phyloP scores from a whole-genome alignment of 2,329 filamentous ascomycete species.

The Beauveria varroae region DNA sequence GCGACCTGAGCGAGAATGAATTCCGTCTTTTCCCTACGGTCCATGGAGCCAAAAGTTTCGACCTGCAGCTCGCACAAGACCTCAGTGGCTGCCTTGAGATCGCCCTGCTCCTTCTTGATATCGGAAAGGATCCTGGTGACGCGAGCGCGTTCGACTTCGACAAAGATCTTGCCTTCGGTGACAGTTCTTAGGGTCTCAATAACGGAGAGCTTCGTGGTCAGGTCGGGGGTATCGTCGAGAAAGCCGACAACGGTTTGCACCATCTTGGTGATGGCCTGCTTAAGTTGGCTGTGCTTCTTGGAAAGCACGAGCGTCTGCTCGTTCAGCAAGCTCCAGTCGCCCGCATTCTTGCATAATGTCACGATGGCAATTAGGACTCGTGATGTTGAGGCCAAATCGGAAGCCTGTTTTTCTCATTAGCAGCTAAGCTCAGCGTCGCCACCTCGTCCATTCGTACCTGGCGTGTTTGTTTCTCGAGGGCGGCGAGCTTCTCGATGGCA shows the following conservation, averaged over 20 bases:
- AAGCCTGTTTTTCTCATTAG: constrained; percentile 55
- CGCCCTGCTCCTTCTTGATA: constrained; percentile 95
- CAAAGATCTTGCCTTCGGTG: constrained; percentile 99
- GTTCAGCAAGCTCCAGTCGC: constrained; percentile 91
- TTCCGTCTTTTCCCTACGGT: constrained; percentile 93
- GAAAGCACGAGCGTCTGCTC: constrained; percentile 93
- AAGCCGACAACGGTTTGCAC: constrained; percentile 94
- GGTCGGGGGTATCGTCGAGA: constrained; percentile 73
- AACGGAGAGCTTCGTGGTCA: constrained; percentile 83
- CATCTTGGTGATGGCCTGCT: constrained; percentile 98
- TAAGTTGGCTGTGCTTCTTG: constrained; percentile 99
- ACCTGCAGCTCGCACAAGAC: constrained; percentile 96
- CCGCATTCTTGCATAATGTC: constrained; percentile 86
- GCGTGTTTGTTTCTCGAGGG: constrained; percentile 92
- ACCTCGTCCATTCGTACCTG: constrained; percentile 55
- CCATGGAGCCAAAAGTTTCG: constrained; percentile 98
- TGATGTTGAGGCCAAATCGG: constrained; percentile 91
- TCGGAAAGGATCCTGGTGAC: constrained; percentile 92
- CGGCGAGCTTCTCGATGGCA: constrained; percentile 87
- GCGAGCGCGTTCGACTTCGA: constrained; percentile 94
- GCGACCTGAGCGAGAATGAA: constrained; percentile 95
- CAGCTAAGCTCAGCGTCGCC: not conserved
- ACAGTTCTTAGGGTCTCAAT: constrained; percentile 95
- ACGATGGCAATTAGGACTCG: constrained; percentile 81
- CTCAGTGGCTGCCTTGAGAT: constrained; percentile 82